phyloP scores from a whole-genome alignment of 2,329 filamentous ascomycete genomes.

The Plenodomus lindquistii region DNA sequence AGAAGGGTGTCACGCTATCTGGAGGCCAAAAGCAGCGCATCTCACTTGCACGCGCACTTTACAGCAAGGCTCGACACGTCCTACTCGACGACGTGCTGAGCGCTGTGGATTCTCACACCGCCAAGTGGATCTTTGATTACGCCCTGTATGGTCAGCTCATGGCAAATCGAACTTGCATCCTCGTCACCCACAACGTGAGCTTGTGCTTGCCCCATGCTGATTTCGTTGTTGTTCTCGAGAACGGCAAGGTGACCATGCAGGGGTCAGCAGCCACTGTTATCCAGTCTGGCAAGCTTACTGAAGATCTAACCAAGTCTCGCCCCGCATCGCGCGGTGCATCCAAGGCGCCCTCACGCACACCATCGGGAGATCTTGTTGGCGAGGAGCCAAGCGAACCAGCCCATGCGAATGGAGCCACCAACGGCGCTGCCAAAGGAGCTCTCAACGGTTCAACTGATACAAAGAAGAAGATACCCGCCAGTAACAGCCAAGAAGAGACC shows the following conservation, averaged over 20 bases:
- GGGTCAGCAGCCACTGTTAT: slow-evolving; percentile 80
- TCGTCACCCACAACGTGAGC: slow-evolving; percentile 94
- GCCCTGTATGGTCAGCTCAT: slow-evolving; percentile 90
- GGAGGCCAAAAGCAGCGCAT: slow-evolving; percentile 98
- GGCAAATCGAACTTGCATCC: slow-evolving; percentile 84
- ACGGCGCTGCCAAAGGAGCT: slow-evolving; percentile 51
- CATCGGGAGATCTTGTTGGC: slow-evolving; percentile 70
- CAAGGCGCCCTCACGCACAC: slow-evolving; percentile 73
- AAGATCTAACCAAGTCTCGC: slow-evolving; percentile 77
- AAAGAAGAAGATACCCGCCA: slow-evolving; percentile 54
- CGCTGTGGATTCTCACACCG: slow-evolving; percentile 95
- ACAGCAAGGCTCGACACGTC: slow-evolving; percentile 88
- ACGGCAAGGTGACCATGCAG: slow-evolving; percentile 76
- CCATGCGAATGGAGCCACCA: slow-evolving; percentile 55
- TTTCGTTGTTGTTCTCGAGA: slow-evolving; percentile 83
- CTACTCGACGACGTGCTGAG: slow-evolving; percentile 94
- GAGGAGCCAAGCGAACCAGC: slow-evolving; percentile 48
- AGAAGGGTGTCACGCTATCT: slow-evolving; percentile 95
- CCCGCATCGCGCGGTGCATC: slow-evolving; percentile 73
- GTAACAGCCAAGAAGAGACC: slow-evolving; percentile 61
- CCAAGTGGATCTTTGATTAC: slow-evolving; percentile 96
- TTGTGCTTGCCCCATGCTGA: slow-evolving; percentile 81
- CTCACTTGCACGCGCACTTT: slow-evolving; percentile 93
- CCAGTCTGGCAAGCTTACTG: slow-evolving; percentile 83
- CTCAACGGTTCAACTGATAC: slow-evolving; percentile 20